Base-by-base conservation (phyloP, 371 early-diverging fungal species). In the Blakeslea trispora region DNA sequence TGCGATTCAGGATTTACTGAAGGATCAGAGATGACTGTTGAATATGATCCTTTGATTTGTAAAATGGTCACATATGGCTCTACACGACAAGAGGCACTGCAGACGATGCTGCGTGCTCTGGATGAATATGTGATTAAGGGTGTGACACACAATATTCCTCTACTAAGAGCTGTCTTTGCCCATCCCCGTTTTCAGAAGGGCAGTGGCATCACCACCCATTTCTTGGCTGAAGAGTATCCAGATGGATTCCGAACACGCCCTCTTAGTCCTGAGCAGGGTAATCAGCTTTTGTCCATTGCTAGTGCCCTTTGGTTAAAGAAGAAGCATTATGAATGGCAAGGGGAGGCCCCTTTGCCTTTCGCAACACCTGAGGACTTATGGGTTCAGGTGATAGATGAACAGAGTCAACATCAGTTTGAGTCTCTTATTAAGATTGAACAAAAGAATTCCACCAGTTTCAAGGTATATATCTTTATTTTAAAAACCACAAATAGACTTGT, bases 91-190 rank as follows among this genome's bases (percentile, higher is more conserved):
- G 85, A 84, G 61, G 93, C 95, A 1, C 75, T 93, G 11, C 68
- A 81, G 39, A 73, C 62, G 31, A 94, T 96, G 95, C 68, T 85
- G 45, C 69, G 81, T 24, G 95, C 96, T 9, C 77, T 98, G 51
- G 95, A 96, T 72, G 80, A 69, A 42, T 95, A 95, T 66, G 91
- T 96, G 28, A 96, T 97, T 70, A 88, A 89, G 59, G 93, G 91
- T 49, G 96, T 97, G 5, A 95, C 95, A 2, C 96, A 96, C 81
- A 97, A 97, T 69, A 89, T 97, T 32, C 95, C 98, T 7, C 78
- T 97, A 6, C 67, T 98, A 55, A 87, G 94, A 42, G 93, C 92
- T 55, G 93, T 98, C 18, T 74, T 94, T 55, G 68, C 83, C 31
- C 91, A 91, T 69, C 80, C 87, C 11, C 81, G 88, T 35, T 98